phyloP scores from a whole-genome alignment of 2,329 filamentous ascomycete species.

The Chaetomiaceae sp. region DNA sequence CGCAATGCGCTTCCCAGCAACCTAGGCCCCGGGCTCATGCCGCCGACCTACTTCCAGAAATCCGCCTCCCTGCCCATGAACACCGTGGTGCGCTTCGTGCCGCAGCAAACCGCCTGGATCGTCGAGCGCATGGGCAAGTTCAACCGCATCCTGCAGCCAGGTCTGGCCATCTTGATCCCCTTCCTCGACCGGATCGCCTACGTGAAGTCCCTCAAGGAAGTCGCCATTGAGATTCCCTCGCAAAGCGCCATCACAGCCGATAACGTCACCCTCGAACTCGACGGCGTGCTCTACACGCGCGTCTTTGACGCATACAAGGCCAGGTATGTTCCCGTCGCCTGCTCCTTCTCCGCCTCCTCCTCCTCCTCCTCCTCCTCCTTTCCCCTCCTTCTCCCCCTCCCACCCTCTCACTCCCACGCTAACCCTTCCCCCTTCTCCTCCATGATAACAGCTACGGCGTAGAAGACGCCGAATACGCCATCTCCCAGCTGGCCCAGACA shows the following conservation, averaged over 20 bases:
- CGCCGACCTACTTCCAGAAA: constrained; percentile 76
- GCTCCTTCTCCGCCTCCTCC: not conserved
- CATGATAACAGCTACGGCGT: constrained; percentile 94
- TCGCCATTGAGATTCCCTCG: constrained; percentile 92
- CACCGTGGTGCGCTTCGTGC: constrained; percentile 92
- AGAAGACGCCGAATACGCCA: constrained; percentile 97
- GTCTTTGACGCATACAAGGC: constrained; percentile 99
- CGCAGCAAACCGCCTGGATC: constrained; percentile 99
- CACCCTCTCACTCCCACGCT: not conserved
- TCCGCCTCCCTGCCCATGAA: constrained; percentile 72
- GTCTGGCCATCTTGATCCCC: constrained; percentile 81
- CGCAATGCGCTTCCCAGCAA: constrained; percentile 22
- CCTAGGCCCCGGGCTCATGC: constrained; percentile 35
- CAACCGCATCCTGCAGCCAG: constrained; percentile 86
- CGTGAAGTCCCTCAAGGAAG: constrained; percentile 95
- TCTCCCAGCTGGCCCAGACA: constrained; percentile 94
- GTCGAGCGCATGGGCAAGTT: constrained; percentile 99
- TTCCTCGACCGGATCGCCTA: constrained; percentile 96
- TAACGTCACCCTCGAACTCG: constrained; percentile 94
- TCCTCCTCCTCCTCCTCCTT: constrained; percentile 24
- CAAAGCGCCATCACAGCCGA: constrained; percentile 98
- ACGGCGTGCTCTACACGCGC: constrained; percentile 90
- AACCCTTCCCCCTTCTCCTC: not conserved
- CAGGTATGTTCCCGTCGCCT: constrained; percentile 51
- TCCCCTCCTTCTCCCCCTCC: not conserved